A percentile compares a stretch with the other conserved stretches of the same genome.
Evolutionary conservation across 108 stramenopile species (phyloP).

Genomic region (Aurantiochytrium sp.): DNA sequence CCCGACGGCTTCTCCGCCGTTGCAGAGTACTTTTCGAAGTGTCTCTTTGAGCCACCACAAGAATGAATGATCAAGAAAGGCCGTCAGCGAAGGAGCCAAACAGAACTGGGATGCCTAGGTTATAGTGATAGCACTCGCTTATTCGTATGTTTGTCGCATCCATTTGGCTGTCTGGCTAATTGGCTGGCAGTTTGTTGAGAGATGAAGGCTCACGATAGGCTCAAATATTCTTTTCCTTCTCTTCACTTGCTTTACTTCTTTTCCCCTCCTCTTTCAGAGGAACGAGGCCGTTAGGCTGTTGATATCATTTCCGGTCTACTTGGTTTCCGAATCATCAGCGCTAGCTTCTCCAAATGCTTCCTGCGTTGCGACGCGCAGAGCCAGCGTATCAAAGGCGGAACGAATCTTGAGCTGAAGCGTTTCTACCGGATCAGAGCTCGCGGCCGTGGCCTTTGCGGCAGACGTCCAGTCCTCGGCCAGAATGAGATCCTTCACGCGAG

Average conservation of each 20-base stretch:
- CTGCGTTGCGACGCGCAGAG: background rate
- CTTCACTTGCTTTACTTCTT: no score
- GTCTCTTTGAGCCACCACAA: background rate
- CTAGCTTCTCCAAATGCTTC: background rate
- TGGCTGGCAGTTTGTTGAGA: no score
- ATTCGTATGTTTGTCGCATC: no score
- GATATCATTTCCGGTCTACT: no score
- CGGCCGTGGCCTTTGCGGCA: background rate
- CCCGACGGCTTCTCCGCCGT: background rate
- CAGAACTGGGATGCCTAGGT: background rate
- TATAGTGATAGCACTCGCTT: no score
- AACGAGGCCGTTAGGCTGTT: no score
- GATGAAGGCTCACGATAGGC: no score
- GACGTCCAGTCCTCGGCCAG: background rate
- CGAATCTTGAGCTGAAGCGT: background rate
- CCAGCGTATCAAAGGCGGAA: background rate
- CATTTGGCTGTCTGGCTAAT: no score
- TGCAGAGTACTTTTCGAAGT: slow-evolving; percentile 17
- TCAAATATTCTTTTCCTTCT: no score
- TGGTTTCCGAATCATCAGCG: background rate
- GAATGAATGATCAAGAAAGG: background rate
- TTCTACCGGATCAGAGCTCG: background rate
- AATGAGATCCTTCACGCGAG: background rate
- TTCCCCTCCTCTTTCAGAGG: no score
- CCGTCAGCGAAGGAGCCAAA: background rate